Percentiles rank a stretch among this genome's conserved stretches.
phyloP scores from a whole-genome alignment of 2,329 filamentous ascomycete genomes.

The Exophiala spinifera region DNA sequence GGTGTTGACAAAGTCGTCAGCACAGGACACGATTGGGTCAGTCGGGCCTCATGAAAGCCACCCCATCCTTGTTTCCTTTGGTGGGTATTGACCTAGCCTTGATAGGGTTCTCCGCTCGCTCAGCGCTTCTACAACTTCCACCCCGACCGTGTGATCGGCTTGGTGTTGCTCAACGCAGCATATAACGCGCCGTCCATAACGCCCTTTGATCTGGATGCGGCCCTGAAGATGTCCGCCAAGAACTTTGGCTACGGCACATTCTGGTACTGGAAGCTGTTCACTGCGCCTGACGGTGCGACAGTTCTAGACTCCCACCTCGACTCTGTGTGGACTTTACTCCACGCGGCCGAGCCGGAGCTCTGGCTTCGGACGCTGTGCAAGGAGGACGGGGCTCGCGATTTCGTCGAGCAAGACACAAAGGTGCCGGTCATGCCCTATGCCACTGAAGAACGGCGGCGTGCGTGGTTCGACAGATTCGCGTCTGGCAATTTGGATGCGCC shows the following conservation, averaged over 20 bases:
- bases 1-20: slow-evolving; percentile 38
- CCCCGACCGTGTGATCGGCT: slow-evolving; percentile 39
- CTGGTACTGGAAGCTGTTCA: slow-evolving; percentile 50
- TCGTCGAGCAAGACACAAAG: slow-evolving; percentile 26
- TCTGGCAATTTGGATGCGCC: slow-evolving; percentile 16
- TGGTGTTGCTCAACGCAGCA: slow-evolving; percentile 43
- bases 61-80: neutral
- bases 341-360: slow-evolving; percentile 31
- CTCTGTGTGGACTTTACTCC: slow-evolving; percentile 36
- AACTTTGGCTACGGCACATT: slow-evolving; percentile 38
- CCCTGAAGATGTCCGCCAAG: slow-evolving; percentile 34
- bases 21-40: slow-evolving; percentile 47
- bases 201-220: slow-evolving; percentile 38
- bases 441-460: slow-evolving; percentile 29
- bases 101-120: slow-evolving; percentile 42
- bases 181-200: slow-evolving; percentile 38
- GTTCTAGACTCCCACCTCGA: slow-evolving; percentile 41
- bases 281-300: slow-evolving; percentile 37
- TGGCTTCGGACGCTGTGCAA: slow-evolving; percentile 40
- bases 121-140: slow-evolving; percentile 45
- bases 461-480: slow-evolving; percentile 33
- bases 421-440: slow-evolving; percentile 37
- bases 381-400: slow-evolving; percentile 34
- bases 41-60: neutral
- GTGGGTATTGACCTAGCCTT: neutral